Evolutionary conservation across 345 rosid genomes (phyloP).

Genomic region (Eutrema yunnanense): DNA sequence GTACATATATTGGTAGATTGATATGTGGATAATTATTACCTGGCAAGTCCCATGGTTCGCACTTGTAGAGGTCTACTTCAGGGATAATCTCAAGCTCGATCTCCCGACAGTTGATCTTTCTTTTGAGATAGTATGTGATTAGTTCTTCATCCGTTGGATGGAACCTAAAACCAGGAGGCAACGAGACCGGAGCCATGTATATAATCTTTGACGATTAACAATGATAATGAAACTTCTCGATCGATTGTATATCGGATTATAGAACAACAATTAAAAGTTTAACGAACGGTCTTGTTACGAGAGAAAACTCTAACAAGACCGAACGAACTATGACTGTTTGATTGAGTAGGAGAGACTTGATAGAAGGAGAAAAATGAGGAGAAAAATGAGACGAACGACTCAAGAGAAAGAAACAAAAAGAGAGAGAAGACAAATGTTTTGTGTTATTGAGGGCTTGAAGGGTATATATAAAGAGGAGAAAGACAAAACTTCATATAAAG

Average conservation of each 20-base stretch:
- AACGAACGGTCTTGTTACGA: slow-evolving; percentile 24
- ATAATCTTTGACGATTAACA: not conserved
- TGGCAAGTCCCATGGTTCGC: slow-evolving; percentile 88
- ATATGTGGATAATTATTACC: slow-evolving; percentile 31
- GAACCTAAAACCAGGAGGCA: slow-evolving; percentile 81
- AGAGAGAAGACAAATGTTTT: slow-evolving; percentile 14
- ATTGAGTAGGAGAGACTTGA: not conserved
- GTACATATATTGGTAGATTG: not conserved
- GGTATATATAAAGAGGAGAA: not conserved
- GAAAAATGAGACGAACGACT: not conserved
- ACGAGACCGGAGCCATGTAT: slow-evolving; percentile 57
- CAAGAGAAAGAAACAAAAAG: not conserved
- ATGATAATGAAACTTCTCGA: not conserved
- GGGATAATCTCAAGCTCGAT: slow-evolving; percentile 68
- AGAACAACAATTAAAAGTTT: not conserved
- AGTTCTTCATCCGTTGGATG: slow-evolving; percentile 85
- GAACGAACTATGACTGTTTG: not conserved
- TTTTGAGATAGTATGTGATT: slow-evolving; percentile 61
- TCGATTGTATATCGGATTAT: not conserved
- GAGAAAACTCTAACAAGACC: slow-evolving; percentile 12
- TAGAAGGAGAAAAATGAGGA: not conserved
- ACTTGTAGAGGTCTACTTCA: slow-evolving; percentile 79
- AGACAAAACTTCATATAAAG: slow-evolving; percentile 7
- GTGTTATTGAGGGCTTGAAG: slow-evolving; percentile 4
- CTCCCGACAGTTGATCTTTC: slow-evolving; percentile 60